Evolutionary conservation across 1,284 basidiomycete genomes (phyloP), one percentile per base, ranked within the genome.

Genomic region (Trichosporon ovoides): DNA sequence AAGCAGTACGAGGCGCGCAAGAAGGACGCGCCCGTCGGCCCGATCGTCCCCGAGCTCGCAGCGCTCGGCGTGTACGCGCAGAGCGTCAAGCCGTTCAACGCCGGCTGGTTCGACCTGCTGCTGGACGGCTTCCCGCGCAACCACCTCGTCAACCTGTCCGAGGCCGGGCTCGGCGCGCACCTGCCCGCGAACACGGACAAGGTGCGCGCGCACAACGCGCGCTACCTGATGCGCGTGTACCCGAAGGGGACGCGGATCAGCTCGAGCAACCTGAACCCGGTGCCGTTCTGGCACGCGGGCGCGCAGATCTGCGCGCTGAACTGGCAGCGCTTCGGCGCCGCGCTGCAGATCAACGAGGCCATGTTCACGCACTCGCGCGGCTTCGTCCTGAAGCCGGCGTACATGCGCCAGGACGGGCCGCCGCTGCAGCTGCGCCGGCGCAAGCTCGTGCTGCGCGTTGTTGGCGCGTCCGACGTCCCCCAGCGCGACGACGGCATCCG

Each of bases 301-400:
- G 86, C 87, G 14, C 95, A 98, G 75, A 77, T 98, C 16, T 93
- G 96, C 0, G 92, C 95, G 9, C 83, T 98, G 60, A 99, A 99
- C 75, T 98, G 93, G 91, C 96, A 99, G 77, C 98, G 92, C 0
- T 87, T 87, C 67, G 91, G 90, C 90, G 67, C 57, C 14, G 66
- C 66, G 24, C 64, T 77, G 55, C 76, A 77, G 80, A 87, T 97
- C 73, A 98, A 97, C 70, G 85, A 89, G 66, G 89, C 93, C 13
- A 91, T 98, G 88, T 98, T 98, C 66, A 79, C 79, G 62, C 89
- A 88, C 4, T 83, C 86, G 16, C 83, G 84, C 12, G 95, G 96
- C 1, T 98, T 91, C 71, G 87, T 98, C 6, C 82, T 97, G 48
- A 98, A 98, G 73, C 96, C 95, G 1, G 56, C 64, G 73, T 31